Conservation (phyloP, 2,329 filamentous ascomycete genomes). For the Dryadomyces quercus-mongolicae region DNA sequence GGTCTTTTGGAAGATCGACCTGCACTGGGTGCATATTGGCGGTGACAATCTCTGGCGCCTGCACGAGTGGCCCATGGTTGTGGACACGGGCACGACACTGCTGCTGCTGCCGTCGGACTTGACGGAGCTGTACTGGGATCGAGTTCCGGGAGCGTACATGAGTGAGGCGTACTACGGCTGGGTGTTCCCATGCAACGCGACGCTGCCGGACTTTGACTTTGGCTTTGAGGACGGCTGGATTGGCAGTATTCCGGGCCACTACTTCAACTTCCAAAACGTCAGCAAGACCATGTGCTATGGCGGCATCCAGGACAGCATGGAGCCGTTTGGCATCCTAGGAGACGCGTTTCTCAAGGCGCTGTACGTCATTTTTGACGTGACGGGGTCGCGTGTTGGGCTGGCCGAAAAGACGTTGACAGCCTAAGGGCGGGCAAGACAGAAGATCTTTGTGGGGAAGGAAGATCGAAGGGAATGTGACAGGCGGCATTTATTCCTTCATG, state of each 20-base stretch:
- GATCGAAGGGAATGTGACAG: too few species aligned
- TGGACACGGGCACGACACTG: slow-evolving; percentile 59
- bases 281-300: slow-evolving; percentile 54
- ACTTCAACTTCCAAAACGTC: slow-evolving; percentile 36
- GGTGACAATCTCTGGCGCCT: slow-evolving; percentile 23
- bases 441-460: too few species aligned
- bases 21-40: slow-evolving; percentile 23
- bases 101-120: slow-evolving; percentile 46
- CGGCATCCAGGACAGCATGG: slow-evolving; percentile 52
- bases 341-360: slow-evolving; percentile 70
- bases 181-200: slow-evolving; percentile 38
- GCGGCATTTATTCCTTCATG: too few species aligned
- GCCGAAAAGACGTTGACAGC: slow-evolving; percentile 28
- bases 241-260: slow-evolving; percentile 36
- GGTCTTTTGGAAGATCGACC: slow-evolving; percentile 27
- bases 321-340: slow-evolving; percentile 54
- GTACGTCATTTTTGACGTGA: slow-evolving; percentile 59
- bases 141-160: slow-evolving; percentile 39
- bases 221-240: slow-evolving; percentile 31
- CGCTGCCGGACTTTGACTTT: slow-evolving; percentile 39
- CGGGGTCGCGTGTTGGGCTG: slow-evolving; percentile 31
- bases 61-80: slow-evolving; percentile 37
- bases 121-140: slow-evolving; percentile 46
- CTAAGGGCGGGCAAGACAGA: background rate
- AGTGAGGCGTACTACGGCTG: slow-evolving; percentile 33